Conservation (phyloP, 768 basidiomycete species). For the Lentinula detonsa region DNA sequence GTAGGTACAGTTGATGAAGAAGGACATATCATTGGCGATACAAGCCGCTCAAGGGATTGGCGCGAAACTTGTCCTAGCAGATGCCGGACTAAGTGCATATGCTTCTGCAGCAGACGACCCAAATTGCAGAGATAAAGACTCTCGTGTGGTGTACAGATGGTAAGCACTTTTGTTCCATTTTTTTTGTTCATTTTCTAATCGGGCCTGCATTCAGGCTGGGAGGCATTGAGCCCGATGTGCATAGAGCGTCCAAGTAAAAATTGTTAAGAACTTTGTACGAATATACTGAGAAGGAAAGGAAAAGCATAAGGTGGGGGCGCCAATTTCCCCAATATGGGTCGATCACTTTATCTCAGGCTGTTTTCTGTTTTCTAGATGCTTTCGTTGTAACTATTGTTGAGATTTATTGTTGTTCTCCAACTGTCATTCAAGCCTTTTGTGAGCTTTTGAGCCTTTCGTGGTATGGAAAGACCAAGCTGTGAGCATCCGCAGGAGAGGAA, state of each 20-base stretch:
- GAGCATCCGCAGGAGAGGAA: not conserved
- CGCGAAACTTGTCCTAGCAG: slow-evolving; percentile 33
- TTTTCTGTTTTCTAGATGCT: no score
- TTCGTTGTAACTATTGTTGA: no score
- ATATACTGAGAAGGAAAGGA: not conserved
- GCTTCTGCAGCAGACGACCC: slow-evolving; percentile 32
- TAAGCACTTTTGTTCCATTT: slow-evolving; percentile 9
- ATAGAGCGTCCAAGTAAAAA: not conserved
- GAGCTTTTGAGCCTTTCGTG: no score
- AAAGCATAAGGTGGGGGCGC: not conserved
- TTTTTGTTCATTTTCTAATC: not conserved
- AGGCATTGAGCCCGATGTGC: slow-evolving; percentile 21
- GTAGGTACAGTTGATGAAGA: slow-evolving; percentile 40
- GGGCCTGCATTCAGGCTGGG: slow-evolving; percentile 20
- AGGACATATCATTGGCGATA: slow-evolving; percentile 34
- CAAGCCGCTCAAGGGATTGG: slow-evolving; percentile 29
- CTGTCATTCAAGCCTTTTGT: no score
- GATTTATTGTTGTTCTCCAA: no score
- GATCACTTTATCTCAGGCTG: no score
- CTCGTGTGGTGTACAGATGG: slow-evolving; percentile 36
- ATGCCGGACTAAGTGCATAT: slow-evolving; percentile 31
- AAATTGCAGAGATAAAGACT: slow-evolving; percentile 30
- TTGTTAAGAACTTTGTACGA: not conserved
- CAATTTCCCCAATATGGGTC: not conserved
- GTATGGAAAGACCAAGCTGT: not conserved